A percentile compares a stretch with the other conserved stretches of the same genome.
Evolutionary conservation across 2,329 filamentous ascomycete genomes (phyloP).

Genomic region (Mollisia scopiformis): DNA sequence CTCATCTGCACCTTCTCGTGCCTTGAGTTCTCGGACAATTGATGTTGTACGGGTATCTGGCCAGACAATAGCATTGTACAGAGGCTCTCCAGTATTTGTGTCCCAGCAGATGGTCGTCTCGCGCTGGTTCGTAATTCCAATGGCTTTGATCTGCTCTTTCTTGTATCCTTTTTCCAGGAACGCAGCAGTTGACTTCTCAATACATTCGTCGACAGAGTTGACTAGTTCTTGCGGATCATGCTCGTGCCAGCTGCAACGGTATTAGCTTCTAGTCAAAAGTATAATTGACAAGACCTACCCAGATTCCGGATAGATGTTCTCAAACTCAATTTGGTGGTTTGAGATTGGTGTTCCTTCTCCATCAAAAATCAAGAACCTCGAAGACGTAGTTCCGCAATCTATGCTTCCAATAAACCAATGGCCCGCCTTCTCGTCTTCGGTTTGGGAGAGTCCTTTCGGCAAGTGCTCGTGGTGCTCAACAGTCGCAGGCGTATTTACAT

Average conservation of each 20-base stretch:
- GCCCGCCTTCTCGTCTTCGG: conserved; percentile 32
- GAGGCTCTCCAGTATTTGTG: conserved; percentile 71
- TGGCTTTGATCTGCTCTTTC: conserved; percentile 68
- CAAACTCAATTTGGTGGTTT: conserved; percentile 84
- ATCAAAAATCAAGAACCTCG: conserved; percentile 90
- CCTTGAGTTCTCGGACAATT: conserved; percentile 74
- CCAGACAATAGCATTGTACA: conserved; percentile 85
- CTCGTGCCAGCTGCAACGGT: conserved; percentile 72
- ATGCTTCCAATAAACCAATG: conserved; percentile 82
- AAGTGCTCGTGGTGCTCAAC: conserved; percentile 22
- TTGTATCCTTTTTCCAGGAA: conserved; percentile 72
- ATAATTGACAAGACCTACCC: conserved; percentile 62
- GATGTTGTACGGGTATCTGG: conserved; percentile 77
- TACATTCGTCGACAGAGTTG: conserved; percentile 72
- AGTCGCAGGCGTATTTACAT: conserved; percentile 16
- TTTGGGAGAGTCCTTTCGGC: conserved; percentile 22
- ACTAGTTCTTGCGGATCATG: conserved; percentile 79
- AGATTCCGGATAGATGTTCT: conserved; percentile 80
- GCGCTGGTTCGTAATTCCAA: conserved; percentile 80
- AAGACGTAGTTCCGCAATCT: conserved; percentile 89
- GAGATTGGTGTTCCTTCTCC: conserved; percentile 76
- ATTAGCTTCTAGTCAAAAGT: conserved; percentile 15
- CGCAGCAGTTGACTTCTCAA: conserved; percentile 70
- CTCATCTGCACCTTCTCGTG: conserved; percentile 65
- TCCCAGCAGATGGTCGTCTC: conserved; percentile 85